Percentiles rank a stretch among this genome's conserved stretches.
phyloP scores from a whole-genome alignment of 2,329 filamentous ascomycete genomes.

The Paecilomyces sp. region DNA sequence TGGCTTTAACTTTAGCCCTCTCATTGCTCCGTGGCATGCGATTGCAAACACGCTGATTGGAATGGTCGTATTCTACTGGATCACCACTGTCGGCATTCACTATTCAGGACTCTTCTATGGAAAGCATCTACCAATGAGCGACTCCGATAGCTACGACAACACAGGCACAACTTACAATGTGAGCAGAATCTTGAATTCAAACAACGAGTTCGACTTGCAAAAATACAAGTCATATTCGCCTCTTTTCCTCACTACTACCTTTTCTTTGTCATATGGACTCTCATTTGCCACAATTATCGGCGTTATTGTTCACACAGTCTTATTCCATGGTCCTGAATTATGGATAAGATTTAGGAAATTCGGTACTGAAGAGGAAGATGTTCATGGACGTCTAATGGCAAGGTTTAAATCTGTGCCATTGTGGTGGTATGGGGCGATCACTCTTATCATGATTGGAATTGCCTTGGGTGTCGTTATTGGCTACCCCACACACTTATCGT shows the following conservation, averaged over 20 bases:
- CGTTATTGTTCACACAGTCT: constrained; percentile 59
- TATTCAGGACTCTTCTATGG: constrained; percentile 61
- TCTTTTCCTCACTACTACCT: constrained; percentile 57
- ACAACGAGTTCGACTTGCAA: constrained; percentile 55
- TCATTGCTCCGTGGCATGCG: constrained; percentile 66
- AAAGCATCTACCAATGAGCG: constrained; percentile 61
- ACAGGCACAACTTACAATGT: constrained; percentile 60
- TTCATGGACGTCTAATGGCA: constrained; percentile 50
- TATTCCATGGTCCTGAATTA: constrained; percentile 62
- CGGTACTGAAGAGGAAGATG: constrained; percentile 47
- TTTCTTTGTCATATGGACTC: constrained; percentile 62
- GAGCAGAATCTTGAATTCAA: constrained; percentile 52
- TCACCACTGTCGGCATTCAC: constrained; percentile 55
- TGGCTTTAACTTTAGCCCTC: constrained; percentile 60
- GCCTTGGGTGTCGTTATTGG: constrained; percentile 40
- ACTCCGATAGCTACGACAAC: constrained; percentile 66
- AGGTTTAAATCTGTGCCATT: constrained; percentile 50
- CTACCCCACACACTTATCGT: constrained; percentile 61
- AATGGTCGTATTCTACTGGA: constrained; percentile 57
- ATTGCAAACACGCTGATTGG: constrained; percentile 67
- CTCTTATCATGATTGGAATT: constrained; percentile 44
- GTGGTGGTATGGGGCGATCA: constrained; percentile 51
- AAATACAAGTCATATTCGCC: constrained; percentile 63
- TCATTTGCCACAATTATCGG: constrained; percentile 66
- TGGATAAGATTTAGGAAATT: constrained; percentile 56